Conservation (phyloP, 2,329 filamentous ascomycete species). For the Penicillium sp. region DNA sequence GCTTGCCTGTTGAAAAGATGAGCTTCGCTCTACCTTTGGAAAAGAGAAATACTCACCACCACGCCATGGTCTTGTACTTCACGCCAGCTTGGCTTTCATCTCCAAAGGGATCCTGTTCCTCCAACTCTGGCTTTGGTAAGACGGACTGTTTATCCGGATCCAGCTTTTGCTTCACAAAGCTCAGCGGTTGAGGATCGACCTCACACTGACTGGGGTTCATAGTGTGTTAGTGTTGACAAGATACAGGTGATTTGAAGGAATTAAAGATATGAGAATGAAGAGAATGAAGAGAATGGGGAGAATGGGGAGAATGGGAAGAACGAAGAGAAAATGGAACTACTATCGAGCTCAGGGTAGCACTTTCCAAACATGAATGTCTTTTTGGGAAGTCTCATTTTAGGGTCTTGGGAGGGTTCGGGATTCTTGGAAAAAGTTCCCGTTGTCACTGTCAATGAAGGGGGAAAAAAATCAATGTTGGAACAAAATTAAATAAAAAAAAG, state of each 20-base stretch:
- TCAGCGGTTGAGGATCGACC: not conserved
- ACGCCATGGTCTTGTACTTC: conserved; percentile 30
- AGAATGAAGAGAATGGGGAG: not conserved
- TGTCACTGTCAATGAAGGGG: not conserved
- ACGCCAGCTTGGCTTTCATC: conserved; percentile 23
- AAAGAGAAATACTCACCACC: conserved; percentile 22
- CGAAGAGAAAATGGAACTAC: not conserved
- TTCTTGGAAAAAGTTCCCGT: not conserved
- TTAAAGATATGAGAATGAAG: not conserved
- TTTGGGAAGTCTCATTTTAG: not conserved
- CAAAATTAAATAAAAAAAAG: not conserved
- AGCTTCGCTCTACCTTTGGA: not conserved
- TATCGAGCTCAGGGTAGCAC: not conserved
- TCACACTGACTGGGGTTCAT: not conserved
- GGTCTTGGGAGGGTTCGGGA: not conserved
- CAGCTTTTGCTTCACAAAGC: not conserved
- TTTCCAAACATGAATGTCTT: not conserved
- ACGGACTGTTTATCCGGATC: not conserved
- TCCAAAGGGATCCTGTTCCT: conserved; percentile 23
- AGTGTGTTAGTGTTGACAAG: not conserved
- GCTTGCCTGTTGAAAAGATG: conserved; percentile 17
- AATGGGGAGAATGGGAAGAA: no score
- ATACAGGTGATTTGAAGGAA: not conserved
- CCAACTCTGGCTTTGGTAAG: not conserved
- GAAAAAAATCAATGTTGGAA: not conserved